Evolutionary conservation across 2,329 filamentous ascomycete species (phyloP), one percentile per base, ranked within the genome.

Genomic region (Colletotrichum destructivum): DNA sequence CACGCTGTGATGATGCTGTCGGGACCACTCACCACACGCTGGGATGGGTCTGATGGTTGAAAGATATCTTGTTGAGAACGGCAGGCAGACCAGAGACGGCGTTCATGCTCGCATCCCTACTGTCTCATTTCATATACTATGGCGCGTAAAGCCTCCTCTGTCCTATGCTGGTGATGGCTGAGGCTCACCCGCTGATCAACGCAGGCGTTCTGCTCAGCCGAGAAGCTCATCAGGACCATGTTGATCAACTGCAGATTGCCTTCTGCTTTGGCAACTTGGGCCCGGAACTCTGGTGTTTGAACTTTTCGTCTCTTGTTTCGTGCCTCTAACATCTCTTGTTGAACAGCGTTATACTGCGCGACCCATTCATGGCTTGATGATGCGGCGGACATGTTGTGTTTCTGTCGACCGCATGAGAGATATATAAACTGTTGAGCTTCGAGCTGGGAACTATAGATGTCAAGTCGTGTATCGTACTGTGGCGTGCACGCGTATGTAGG

Each of bases 221-320:
- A 63, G 15, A 63, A 54, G 61, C 61, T 63, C 7, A 63, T 54
- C 2, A 63, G 15, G 44, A 63, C n/a, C 7, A 63, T 63, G 11
- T 63, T 63, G 7, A 63, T 35, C 11, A 63, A 54, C n/a, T 63
- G 21, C 2, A 63, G 26, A 31, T 31, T 63, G 5, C 35, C 49
- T 35, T 63, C 49, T n/a, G 21, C 35, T n/a, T 63, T 54, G 7
- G 21, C 26, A 1, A 63, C 49, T 63, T 63, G 7, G 15, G 35
- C 49, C 18, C 54, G 7, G 8, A n/a, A 63, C 9, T 42, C 47
- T 54, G 8, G 57, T 15, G 57, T 61, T 38, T 61, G n/a, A 49
- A n/a, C 42, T 35, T 51, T 49, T 15, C 7, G 57, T 61, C 57
- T 47, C 1, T n/a, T 47, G 26, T 61, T 38, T 23, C 8, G 8